phyloP scores from a whole-genome alignment of 306 rosid genomes.

The Purshia tridentata region DNA sequence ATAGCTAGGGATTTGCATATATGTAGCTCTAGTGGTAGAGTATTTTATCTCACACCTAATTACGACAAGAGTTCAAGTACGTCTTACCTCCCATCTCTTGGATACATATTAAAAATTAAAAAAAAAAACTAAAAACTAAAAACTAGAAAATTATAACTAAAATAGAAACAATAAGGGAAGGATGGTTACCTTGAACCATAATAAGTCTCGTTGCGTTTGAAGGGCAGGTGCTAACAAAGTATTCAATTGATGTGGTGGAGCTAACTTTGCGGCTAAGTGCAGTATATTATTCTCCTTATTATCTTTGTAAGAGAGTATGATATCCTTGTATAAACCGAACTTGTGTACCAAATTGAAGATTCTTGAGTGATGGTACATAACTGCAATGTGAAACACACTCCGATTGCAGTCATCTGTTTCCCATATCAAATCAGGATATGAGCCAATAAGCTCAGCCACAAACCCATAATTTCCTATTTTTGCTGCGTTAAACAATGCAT shows the following conservation, averaged over 20 bases:
- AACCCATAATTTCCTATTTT: constrained; percentile 28
- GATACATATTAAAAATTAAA: too few species aligned
- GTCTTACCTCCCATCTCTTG: too few species aligned
- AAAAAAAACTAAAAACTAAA: too few species aligned
- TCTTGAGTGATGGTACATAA: constrained; percentile 15
- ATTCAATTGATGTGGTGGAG: constrained; percentile 21
- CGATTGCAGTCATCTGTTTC: constrained; percentile 1
- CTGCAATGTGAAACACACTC: constrained; percentile 25
- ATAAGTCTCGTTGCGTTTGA: constrained; percentile 32
- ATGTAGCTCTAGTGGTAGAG: too few species aligned
- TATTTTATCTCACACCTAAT: too few species aligned
- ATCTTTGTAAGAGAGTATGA: constrained; percentile 9
- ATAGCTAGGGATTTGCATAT: too few species aligned
- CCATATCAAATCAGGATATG: constrained; percentile 30
- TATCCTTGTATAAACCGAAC: constrained; percentile 22
- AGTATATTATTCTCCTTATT: constrained; percentile 7
- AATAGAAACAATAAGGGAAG: too few species aligned
- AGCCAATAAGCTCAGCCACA: constrained; percentile 13
- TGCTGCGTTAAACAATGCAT: constrained; percentile 25
- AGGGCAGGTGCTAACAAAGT: constrained; percentile 26
- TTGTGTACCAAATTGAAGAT: constrained; percentile 25
- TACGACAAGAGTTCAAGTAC: too few species aligned
- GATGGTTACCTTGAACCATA: constrained; percentile 32
- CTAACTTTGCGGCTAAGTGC: constrained; percentile 26
- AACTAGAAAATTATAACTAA: not conserved